These are phyloP conservation scores for Barnettozyma sucrosica DNA, from an alignment of 805 yeast genomes.

Conservation along the genomic window DNA sequence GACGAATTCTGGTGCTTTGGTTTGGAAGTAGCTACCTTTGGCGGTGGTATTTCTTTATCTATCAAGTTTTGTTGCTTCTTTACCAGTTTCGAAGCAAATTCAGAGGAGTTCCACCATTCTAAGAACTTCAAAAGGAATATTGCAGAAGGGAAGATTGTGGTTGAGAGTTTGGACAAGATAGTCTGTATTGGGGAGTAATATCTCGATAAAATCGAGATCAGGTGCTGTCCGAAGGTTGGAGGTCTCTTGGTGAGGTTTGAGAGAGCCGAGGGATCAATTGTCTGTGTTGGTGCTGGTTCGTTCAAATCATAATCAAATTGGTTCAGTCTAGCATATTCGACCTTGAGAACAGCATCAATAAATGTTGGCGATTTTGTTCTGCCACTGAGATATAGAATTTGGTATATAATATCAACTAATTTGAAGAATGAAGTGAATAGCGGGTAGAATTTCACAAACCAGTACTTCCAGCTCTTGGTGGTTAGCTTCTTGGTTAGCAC, in stretches of 20 bases:
- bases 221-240: slow-evolving; percentile 24
- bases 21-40: slow-evolving; percentile 9
- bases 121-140: slow-evolving; percentile 76
- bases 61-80: slow-evolving; percentile 40
- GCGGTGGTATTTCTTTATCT: slow-evolving; percentile 44
- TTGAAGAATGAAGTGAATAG: slow-evolving; percentile 40
- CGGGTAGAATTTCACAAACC: slow-evolving; percentile 62
- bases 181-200: slow-evolving; percentile 16
- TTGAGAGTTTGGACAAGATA: slow-evolving; percentile 18
- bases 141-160: slow-evolving; percentile 66
- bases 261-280: not conserved
- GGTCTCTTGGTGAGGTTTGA: slow-evolving; percentile 15
- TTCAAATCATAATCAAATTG: slow-evolving; percentile 25
- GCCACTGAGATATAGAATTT: slow-evolving; percentile 64
- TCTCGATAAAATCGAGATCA: slow-evolving; percentile 7
- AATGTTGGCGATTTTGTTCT: slow-evolving; percentile 56
- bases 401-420: slow-evolving; percentile 47
- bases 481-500: slow-evolving; percentile 44
- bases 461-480: slow-evolving; percentile 24
- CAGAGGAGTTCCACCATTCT: slow-evolving; percentile 90
- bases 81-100: slow-evolving; percentile 54
- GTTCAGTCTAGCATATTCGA: slow-evolving; percentile 48
- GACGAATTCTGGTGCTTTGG: slow-evolving; percentile 28
- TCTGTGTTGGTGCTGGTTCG: slow-evolving; percentile 8
- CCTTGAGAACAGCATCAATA: slow-evolving; percentile 52